These are phyloP conservation scores for Russula brevipes DNA, from an alignment of 768 basidiomycete species.

Conservation along the genomic window DNA sequence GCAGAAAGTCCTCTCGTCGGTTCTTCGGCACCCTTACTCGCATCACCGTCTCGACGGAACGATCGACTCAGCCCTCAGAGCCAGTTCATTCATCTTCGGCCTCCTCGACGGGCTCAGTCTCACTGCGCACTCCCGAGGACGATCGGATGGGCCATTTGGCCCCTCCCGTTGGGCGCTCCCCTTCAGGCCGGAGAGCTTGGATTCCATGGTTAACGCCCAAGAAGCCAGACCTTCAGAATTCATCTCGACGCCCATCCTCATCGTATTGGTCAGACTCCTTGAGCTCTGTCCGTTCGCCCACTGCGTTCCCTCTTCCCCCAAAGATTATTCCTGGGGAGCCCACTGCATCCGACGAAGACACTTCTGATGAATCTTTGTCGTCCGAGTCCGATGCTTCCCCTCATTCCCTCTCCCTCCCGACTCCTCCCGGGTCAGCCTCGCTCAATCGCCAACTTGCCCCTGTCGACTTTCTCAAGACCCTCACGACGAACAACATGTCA, in stretches of 20 bases:
- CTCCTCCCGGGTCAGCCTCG: not conserved
- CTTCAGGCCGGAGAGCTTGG: conserved; percentile 40
- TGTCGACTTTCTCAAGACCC: conserved; percentile 36
- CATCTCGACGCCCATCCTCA: not conserved
- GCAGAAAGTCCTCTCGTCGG: conserved; percentile 17
- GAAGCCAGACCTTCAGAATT: conserved; percentile 9
- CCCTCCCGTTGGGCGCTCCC: conserved; percentile 32
- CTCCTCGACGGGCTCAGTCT: conserved; percentile 47
- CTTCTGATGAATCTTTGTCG: conserved; percentile 20
- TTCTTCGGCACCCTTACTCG: conserved; percentile 18
- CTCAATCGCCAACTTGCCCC: conserved; percentile 29
- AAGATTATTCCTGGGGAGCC: not conserved
- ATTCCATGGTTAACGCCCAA: conserved; percentile 49
- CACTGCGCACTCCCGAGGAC: conserved; percentile 55
- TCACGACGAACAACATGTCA: conserved; percentile 45
- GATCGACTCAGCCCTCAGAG: conserved; percentile 30
- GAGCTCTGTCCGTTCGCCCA: not conserved
- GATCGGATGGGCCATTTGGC: conserved; percentile 33
- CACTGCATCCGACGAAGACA: conserved; percentile 24
- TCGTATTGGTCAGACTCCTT: conserved; percentile 9
- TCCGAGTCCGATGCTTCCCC: conserved; percentile 29
- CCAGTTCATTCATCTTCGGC: conserved; percentile 50
- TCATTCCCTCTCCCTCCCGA: conserved; percentile 11
- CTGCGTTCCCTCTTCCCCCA: not conserved
- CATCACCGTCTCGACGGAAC: conserved; percentile 32